Conservation (phyloP, 371 early-diverging fungal species). For the Mortierella polycephala region DNA sequence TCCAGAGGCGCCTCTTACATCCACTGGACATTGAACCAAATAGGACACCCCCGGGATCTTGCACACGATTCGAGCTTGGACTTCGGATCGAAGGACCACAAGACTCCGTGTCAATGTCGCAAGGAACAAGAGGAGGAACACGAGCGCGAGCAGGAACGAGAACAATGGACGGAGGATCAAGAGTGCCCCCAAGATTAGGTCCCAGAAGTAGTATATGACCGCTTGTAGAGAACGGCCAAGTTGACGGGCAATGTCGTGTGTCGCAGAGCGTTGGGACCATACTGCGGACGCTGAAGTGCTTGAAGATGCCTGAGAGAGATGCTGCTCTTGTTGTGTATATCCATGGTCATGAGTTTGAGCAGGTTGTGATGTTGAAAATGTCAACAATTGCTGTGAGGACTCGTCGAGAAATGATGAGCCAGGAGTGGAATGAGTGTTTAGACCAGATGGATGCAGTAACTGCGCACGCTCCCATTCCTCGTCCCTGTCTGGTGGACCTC, state of each 20-base stretch:
- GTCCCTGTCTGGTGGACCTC: background rate
- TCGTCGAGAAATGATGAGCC: background rate
- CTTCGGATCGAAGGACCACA: slow-evolving; percentile 14
- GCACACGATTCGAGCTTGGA: slow-evolving; percentile 22
- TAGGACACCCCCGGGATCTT: slow-evolving; percentile 12
- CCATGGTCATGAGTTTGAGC: no score
- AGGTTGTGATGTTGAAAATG: no score
- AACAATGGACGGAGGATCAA: slow-evolving; percentile 32
- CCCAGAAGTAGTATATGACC: slow-evolving; percentile 20
- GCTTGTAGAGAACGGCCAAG: slow-evolving; percentile 12
- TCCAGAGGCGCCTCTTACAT: no score
- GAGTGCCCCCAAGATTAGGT: slow-evolving; percentile 14
- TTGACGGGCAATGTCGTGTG: slow-evolving; percentile 12
- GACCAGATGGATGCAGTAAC: background rate
- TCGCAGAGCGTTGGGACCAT: background rate
- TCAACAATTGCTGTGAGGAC: no score
- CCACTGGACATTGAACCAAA: slow-evolving; percentile 17
- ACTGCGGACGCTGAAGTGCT: background rate
- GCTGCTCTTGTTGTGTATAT: background rate
- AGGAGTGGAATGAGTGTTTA: no score
- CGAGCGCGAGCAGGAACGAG: slow-evolving; percentile 29
- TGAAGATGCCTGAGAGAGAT: background rate
- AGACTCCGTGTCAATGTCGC: slow-evolving; percentile 16
- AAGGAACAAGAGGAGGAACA: background rate
- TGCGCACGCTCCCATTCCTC: background rate